phyloP scores from a whole-genome alignment of 495 filamentous ascomycete species.

The Penicillium alfredii region DNA sequence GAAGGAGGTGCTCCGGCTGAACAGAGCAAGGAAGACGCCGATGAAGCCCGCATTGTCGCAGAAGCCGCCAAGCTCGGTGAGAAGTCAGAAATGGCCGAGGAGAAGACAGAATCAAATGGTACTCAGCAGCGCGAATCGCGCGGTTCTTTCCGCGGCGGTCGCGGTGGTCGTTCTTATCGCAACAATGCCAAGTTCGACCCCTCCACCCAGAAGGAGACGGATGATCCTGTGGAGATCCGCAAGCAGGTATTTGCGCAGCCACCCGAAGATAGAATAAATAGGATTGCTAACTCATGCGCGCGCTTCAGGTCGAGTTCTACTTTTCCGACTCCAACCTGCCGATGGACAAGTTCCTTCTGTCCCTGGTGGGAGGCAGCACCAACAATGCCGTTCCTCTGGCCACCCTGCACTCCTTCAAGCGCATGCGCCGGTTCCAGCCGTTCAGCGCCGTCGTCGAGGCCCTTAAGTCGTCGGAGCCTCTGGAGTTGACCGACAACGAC shows the following conservation, averaged over 20 bases:
- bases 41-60: constrained; percentile 42
- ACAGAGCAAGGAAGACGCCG: constrained; percentile 30
- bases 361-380: constrained; percentile 62
- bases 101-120: constrained; percentile 19
- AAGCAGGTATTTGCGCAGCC: constrained; percentile 62
- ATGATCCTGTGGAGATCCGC: constrained; percentile 71
- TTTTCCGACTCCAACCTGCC: constrained; percentile 90
- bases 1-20: constrained; percentile 26
- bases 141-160: constrained; percentile 14
- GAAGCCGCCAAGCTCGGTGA: constrained; percentile 41
- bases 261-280: no score
- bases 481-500: constrained; percentile 64
- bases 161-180: constrained; percentile 17
- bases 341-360: constrained; percentile 78
- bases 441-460: constrained; percentile 75
- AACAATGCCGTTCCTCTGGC: constrained; percentile 77
- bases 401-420: constrained; percentile 75
- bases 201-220: constrained; percentile 52
- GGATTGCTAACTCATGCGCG: constrained; percentile 8
- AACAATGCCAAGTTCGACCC: constrained; percentile 63
- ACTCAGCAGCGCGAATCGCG: constrained; percentile 20
- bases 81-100: constrained; percentile 36
- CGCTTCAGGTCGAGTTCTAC: constrained; percentile 85
- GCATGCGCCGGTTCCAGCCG: constrained; percentile 89
- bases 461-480: constrained; percentile 61